phyloP scores from a whole-genome alignment of 202 grass and related monocot genomes.

The Panicum virgatum region DNA sequence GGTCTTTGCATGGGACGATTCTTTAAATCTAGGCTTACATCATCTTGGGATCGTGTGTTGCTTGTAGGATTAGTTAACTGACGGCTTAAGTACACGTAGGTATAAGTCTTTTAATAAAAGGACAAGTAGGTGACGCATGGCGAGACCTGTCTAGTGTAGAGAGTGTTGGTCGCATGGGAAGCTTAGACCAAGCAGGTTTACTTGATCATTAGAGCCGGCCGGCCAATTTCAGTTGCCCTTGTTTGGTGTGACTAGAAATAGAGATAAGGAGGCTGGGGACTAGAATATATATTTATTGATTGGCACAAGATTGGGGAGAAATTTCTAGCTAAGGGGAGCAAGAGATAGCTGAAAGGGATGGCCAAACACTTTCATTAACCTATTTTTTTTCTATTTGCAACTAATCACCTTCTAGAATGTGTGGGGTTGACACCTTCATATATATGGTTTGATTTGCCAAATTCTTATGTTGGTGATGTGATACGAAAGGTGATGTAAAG shows the following conservation, averaged over 20 bases:
- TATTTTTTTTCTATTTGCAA: neutral
- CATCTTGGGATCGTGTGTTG: slow-evolving; percentile 69
- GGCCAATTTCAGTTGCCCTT: slow-evolving; percentile 36
- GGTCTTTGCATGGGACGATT: slow-evolving; percentile 7
- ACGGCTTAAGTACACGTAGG: slow-evolving; percentile 53
- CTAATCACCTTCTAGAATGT: slow-evolving; percentile 52
- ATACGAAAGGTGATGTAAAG: slow-evolving; percentile 63
- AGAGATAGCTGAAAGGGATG: slow-evolving; percentile 52
- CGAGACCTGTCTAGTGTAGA: slow-evolving; percentile 22
- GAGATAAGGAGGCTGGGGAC: slow-evolving; percentile 3
- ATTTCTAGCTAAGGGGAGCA: slow-evolving; percentile 40
- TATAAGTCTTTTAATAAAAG: slow-evolving; percentile 62
- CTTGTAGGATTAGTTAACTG: slow-evolving; percentile 54
- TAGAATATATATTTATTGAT: slow-evolving; percentile 28
- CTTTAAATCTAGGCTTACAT: slow-evolving; percentile 57
- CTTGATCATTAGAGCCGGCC: slow-evolving; percentile 19
- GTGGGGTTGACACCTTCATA: slow-evolving; percentile 37
- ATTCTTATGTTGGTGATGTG: slow-evolving; percentile 41
- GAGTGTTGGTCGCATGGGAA: slow-evolving; percentile 25
- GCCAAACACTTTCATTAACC: slow-evolving; percentile 23
- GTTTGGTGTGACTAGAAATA: slow-evolving; percentile 38
- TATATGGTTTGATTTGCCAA: slow-evolving; percentile 49
- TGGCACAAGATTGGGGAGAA: slow-evolving; percentile 35
- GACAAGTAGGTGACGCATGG: slow-evolving; percentile 56
- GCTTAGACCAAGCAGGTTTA: slow-evolving; percentile 29